Evolutionary conservation across 345 rosid genomes (phyloP), one percentile per base, ranked within the genome.

Genomic region (Fremontodendron californicum): DNA sequence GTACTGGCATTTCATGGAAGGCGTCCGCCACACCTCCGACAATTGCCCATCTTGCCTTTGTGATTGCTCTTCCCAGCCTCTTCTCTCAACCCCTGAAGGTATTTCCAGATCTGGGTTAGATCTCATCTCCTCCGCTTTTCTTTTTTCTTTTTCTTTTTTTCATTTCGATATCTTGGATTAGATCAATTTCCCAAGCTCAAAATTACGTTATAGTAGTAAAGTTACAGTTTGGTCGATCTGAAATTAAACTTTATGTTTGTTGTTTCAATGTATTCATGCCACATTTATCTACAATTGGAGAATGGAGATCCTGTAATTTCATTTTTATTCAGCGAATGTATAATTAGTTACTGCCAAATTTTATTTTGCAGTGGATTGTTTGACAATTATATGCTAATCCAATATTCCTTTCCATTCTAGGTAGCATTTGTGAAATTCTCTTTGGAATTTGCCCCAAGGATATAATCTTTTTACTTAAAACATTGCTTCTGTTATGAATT

Each of bases 1-100:
- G 15, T 91, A 94, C 84, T 91, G 93, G 92, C 97, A 92, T 67
- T 84, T 94, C 82, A 85, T 83, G 75, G 94, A 92, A 67, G 94
- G 87, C 6, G 82, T 88, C 37, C 79, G 82, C 77, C 85, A 13
- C 78, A 84, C 87, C 43, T 80, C 87, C 9, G 55, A 82, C 58
- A 75, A 86, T 73, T 92, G 94, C 82, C 33, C 88, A 67, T 86
- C 89, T 52, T 91, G 97, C 42, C 62, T 67, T 64, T 94, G 98
- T 60, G 98, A 94, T 71, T 94, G 98, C 88, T 89, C 94, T 25
- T 88, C 92, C 42, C 89, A 81, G 81, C 92, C 96, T 78, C 84
- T 86, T 72, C 91, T 89, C 75, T 80, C 87, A 43, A 85, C 90
- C 48, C 94, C 96, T 51, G 81, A 86, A 82, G 97, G 98, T 89